Base-by-base conservation (phyloP, 768 basidiomycete genomes). In the Tephrocybe sp. region DNA sequence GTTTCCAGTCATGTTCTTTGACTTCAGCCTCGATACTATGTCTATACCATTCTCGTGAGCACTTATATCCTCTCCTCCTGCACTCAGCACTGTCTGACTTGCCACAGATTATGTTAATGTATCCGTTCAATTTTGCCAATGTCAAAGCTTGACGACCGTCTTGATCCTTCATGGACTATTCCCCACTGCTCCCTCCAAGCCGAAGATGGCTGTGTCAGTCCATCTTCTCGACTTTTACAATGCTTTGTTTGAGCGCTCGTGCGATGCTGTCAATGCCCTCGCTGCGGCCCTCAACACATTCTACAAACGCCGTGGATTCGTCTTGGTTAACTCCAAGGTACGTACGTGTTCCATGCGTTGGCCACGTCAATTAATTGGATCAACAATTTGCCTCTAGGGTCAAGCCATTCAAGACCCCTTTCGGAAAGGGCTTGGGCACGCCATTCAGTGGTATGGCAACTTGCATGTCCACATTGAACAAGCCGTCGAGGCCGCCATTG, bases 161-260 rank as follows among this genome's bases (percentile, higher is more conserved):
- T 66, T 72, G 2, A 51, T 71, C 4, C 22, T 47, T 6, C 44
- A 63, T 42, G 65, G 71, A 1, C 45, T 71, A 2, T 74, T 72
- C 38, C 71, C 69, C 1, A 60, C 59, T 6, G 51, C 66, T 10
- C 64, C 64, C 1, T 42, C 50, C 0, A 48, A 62, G 21, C 57
- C 57, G 8, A 54, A 51, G 13, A 59, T 62, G 42, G 64, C 65
- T 19, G 6, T 62, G 37, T 53, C 70, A 29, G 52, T 70, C 1
- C 60, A 68, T 5, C 53, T 72, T 0, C 49, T 72, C 0, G 52
- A 64, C 1, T 69, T 71, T 44, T 71, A 69, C 45, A 47, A 36
- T 1, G 59, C 63, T 1, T 50, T 72, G 1, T 74, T 73, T 36
- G 64, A 72, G 46, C 52, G 59, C 0, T 69, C n/a, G n/a, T n/a